Percentiles rank a stretch among this genome's conserved stretches.
These are phyloP conservation scores for Verticillium albo-atrum DNA, from an alignment of 2,329 filamentous ascomycete genomes.

Conservation along the genomic window DNA sequence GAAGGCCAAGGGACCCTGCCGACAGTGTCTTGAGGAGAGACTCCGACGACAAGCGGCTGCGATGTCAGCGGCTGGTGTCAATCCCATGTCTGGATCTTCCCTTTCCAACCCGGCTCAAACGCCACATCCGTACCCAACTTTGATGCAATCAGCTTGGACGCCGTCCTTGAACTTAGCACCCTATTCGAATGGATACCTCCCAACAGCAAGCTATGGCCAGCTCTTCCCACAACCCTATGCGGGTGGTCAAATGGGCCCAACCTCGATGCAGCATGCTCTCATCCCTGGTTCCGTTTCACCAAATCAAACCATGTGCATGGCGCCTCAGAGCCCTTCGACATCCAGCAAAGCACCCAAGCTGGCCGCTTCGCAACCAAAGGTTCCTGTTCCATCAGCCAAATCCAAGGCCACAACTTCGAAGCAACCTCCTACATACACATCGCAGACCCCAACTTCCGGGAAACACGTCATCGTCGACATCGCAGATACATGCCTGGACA, in stretches of 20 bases:
- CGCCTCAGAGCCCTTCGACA: not conserved
- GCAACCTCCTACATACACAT: slow-evolving; percentile 5
- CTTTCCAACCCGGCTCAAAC: not conserved
- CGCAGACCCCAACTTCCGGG: slow-evolving; percentile 21
- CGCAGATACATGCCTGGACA: slow-evolving; percentile 40
- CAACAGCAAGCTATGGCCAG: not conserved
- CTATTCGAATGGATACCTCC: not conserved
- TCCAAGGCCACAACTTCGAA: not conserved
- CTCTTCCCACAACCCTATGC: not conserved
- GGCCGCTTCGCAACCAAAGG: not conserved
- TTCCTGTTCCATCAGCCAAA: not conserved
- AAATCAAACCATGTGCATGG: not conserved
- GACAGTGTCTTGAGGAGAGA: slow-evolving; percentile 9
- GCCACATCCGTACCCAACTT: not conserved
- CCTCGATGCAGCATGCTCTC: not conserved
- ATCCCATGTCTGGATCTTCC: not conserved
- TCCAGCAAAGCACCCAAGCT: not conserved
- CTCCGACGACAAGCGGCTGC: slow-evolving; percentile 8
- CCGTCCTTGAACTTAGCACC: not conserved
- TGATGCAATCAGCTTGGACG: not conserved
- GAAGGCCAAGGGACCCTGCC: slow-evolving; percentile 6
- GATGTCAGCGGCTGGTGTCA: not conserved
- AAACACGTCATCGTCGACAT: slow-evolving; percentile 43
- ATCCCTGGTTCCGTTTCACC: not conserved
- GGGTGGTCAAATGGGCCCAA: not conserved